A percentile compares a stretch with the other conserved stretches of the same genome.
phyloP scores from a whole-genome alignment of 306 rosid species.

The Vigna mungo region DNA sequence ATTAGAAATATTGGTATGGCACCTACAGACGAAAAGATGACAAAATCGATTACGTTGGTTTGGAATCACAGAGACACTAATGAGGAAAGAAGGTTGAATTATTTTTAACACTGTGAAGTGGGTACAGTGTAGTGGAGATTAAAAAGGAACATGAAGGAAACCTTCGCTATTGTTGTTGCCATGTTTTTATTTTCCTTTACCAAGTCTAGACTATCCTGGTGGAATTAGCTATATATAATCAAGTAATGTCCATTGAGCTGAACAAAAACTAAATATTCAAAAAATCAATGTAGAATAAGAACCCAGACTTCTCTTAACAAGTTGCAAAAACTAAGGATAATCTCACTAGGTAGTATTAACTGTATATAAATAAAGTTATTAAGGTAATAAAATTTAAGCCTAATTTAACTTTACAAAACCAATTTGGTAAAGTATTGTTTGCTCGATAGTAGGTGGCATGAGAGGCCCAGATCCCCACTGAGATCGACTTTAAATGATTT shows the following conservation, averaged over 20 bases:
- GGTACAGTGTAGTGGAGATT: neutral
- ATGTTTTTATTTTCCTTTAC: neutral
- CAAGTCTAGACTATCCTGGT: slow-evolving; percentile 3
- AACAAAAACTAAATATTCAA: slow-evolving; percentile 28
- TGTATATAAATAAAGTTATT: no score
- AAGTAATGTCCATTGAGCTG: neutral
- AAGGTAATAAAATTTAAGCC: no score
- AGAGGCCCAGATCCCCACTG: no score
- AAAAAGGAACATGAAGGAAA: neutral
- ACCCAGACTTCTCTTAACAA: neutral
- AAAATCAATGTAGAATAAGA: slow-evolving; percentile 18
- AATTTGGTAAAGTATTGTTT: no score
- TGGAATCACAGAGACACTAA: neutral
- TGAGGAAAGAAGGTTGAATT: neutral
- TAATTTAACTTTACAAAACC: no score
- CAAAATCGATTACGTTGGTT: neutral
- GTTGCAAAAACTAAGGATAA: no score
- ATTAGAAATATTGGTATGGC: neutral
- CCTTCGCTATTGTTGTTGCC: neutral
- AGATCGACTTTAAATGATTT: no score
- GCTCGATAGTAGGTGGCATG: no score
- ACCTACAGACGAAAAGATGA: neutral
- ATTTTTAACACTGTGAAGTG: neutral
- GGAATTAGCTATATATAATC: slow-evolving; percentile 9
- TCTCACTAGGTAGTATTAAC: no score